Evolutionary conservation across 345 rosid species (phyloP), one percentile per base, ranked within the genome.

Genomic region (Aegle marmelos): DNA sequence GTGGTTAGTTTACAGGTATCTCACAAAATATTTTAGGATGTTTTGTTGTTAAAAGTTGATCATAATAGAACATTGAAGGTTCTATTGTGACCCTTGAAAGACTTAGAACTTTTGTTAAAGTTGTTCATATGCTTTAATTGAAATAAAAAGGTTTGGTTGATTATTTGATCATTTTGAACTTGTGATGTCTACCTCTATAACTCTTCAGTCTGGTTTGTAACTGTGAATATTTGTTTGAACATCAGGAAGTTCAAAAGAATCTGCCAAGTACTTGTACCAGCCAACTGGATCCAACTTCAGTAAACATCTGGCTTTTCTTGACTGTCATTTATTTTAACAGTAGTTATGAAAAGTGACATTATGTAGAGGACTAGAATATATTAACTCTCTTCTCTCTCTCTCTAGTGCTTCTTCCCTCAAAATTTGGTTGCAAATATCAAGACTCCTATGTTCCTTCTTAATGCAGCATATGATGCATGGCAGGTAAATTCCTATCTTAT

Each of bases 401-500:
- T 79, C 9, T 61, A 94, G 95, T 94, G 98, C 89, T 94, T 94
- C 88, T 94, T 94, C 85, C 95, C 98, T 8, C 95, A 94, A 83
- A 91, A 92, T 83, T 70, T 89, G 79, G 83, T 94, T 22, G 86
- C 87, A 37, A 82, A 81, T 78, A 85, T 94, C 36, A 89, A 89
- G 83, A 89, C 98, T 22, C 97, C 98, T 8, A 75, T 91, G 82
- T 92, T 92, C 80, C 85, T 94, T 80, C 89, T 94, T 81, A 94
- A 94, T 79, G 84, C 97, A 73, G 97, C 97, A 24, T 94, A 94
- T 56, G 98, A 94, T 80, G 72, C 83, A 1, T 92, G 98, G 98
- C 97, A 94, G 97, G 98, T 94, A 87, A 66, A 33, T 10, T 71
- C 66, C 50, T 9, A 66, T 69, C 68, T 24, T 31, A 14, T 9